Evolutionary conservation across 306 rosid species (phyloP).

Genomic region (apple (Malus domestica)): ASM211411v1 NC_041801.1:33560501-33561000

Average conservation of each 20-base stretch:
- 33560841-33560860: neutral
- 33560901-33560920: neutral
- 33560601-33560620: neutral
- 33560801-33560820: slow-evolving; percentile 71
- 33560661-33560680: neutral
- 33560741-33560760: slow-evolving; percentile 42
- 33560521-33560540: neutral
- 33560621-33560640: neutral
- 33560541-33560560: neutral
- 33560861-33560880: neutral
- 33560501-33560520: neutral
- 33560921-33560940: neutral
- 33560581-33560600: neutral
- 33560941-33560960: neutral
- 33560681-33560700: neutral
- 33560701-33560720: neutral
- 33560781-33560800: slow-evolving; percentile 76
- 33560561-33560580: neutral
- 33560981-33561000: neutral
- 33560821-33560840: slow-evolving; percentile 66
- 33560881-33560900: neutral
- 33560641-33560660: neutral
- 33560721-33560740: slow-evolving; percentile 57
- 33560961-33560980: neutral
- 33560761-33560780: slow-evolving; percentile 34